Base-by-base conservation (phyloP, 768 basidiomycete species). In the Mycena kentingensis region DNA sequence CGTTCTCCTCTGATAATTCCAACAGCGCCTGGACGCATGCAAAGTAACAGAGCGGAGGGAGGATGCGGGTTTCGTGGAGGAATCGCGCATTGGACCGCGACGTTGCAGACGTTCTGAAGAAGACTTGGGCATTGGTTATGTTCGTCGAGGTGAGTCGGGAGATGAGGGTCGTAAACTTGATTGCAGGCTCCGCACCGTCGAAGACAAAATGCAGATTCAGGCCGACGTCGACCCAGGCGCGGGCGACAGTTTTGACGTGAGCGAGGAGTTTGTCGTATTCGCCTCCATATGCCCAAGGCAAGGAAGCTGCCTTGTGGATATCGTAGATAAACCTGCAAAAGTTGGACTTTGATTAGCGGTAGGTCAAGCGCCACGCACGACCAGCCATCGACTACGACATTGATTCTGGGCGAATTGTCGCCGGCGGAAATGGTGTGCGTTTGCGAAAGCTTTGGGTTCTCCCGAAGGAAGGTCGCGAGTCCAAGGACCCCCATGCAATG, bases 231-330 rank as follows among this genome's bases (percentile, higher is more conserved):
- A 86, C 75, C 91, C 89, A 92, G 12, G 85, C 82, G 52, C 76
- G 65, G 12, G 88, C 81, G 15, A 85, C 77, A 41, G 59, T 67
- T 37, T 63, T 66, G 3, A 88, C 74, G 16, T 80, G 67, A n/a
- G 65, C 60, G 7, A 69, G 66, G 55, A 90, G 86, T 47, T 76
- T 76, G 2, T 67, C 63, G 59, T 90, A 90, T 68, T 93, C 90
- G 12, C 91, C 91, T 5, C 91, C 91, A 61, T 90, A 93, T 1
- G 89, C 88, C 91, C 90, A 93, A 5, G 88, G 84, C 41, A 90
- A 71, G 50, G 71, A 75, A 2, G 84, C 83, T 48, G 75, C 74
- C 25, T 77, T 69, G 54, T 87, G 76, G 19, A 92, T 51, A 57
- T 81, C 77, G 64, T 85, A 92, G 54, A 93, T 88, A 69, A 93